Percentiles rank a stretch among this genome's conserved stretches.
These are phyloP conservation scores for Gyromitra esculenta DNA, from an alignment of 2,329 filamentous ascomycete species.

Conservation along the genomic window DNA sequence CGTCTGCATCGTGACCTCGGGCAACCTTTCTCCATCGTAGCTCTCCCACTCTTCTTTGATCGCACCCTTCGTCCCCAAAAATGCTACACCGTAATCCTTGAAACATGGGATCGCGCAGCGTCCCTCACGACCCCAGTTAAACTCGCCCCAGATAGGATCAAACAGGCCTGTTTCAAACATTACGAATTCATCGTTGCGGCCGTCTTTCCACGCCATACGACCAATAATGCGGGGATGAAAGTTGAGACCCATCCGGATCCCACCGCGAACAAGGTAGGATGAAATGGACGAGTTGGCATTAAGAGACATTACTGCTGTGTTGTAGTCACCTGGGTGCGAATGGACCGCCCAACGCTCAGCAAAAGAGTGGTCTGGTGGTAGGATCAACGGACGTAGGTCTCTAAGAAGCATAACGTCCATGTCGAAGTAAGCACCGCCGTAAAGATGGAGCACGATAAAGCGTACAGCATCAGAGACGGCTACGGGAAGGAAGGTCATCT, in stretches of 20 bases:
- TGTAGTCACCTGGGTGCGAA: slow-evolving; percentile 66
- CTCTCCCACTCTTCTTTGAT: slow-evolving; percentile 67
- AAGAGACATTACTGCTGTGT: slow-evolving; percentile 68
- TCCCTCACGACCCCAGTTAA: slow-evolving; percentile 66
- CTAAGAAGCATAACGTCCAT: slow-evolving; percentile 68
- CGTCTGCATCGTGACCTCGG: slow-evolving; percentile 45
- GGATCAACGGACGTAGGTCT: slow-evolving; percentile 67
- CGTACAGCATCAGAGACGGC: slow-evolving; percentile 68
- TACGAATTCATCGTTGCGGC: slow-evolving; percentile 65
- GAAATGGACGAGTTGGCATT: slow-evolving; percentile 68
- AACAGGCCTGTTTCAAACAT: slow-evolving; percentile 70
- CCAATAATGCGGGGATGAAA: slow-evolving; percentile 68
- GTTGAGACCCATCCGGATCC: slow-evolving; percentile 69
- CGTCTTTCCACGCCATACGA: slow-evolving; percentile 68
- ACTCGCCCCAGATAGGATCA: slow-evolving; percentile 69
- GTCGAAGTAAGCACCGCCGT: slow-evolving; percentile 68
- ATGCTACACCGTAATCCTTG: slow-evolving; percentile 66
- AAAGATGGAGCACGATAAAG: slow-evolving; percentile 67
- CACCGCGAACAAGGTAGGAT: slow-evolving; percentile 67
- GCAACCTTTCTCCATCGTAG: slow-evolving; percentile 62
- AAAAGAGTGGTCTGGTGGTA: slow-evolving; percentile 66
- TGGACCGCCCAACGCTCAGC: slow-evolving; percentile 69
- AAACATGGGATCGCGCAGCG: slow-evolving; percentile 67
- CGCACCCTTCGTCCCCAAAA: slow-evolving; percentile 63
- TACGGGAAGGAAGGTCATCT: slow-evolving; percentile 69